A percentile compares a stretch with the other conserved stretches of the same genome.
These are phyloP conservation scores for Diaporthe capsici DNA, from an alignment of 2,329 filamentous ascomycete genomes.

Conservation along the genomic window DNA sequence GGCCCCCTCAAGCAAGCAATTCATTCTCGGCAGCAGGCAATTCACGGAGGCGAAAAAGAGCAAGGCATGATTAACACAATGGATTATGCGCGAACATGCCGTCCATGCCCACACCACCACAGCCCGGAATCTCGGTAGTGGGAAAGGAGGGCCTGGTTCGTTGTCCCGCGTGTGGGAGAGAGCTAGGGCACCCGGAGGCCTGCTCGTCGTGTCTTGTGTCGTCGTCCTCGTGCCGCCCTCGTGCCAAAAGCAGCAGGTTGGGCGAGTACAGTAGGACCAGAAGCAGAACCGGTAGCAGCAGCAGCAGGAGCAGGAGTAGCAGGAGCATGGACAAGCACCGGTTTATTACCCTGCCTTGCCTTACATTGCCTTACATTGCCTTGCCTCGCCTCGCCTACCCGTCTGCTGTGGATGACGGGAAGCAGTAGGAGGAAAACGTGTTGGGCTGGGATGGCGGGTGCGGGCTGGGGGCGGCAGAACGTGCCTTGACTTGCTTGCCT, in stretches of 20 bases:
- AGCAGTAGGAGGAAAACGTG: constrained; percentile 29
- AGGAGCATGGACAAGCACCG: not conserved
- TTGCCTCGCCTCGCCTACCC: constrained; percentile 33
- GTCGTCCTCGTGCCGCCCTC: not conserved
- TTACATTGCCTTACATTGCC: constrained; percentile 21
- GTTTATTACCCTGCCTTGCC: constrained; percentile 1
- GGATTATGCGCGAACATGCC: constrained; percentile 25
- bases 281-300: not conserved
- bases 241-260: constrained; percentile 16
- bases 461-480: not conserved
- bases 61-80: constrained; percentile 19
- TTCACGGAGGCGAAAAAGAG: not conserved
- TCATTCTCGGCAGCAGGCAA: not conserved
- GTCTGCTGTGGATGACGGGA: constrained; percentile 40
- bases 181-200: not conserved
- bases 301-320: not conserved
- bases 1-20: not conserved
- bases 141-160: not conserved
- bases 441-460: constrained; percentile 27
- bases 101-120: not conserved
- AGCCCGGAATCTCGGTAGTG: constrained; percentile 9
- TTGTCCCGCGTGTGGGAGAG: not conserved
- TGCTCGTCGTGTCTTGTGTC: not conserved
- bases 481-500: not conserved
- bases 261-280: not conserved